Evolutionary conservation across 2,329 filamentous ascomycete genomes (phyloP), one percentile per base, ranked within the genome.

Genomic region (Alternaria metachromatica): DNA sequence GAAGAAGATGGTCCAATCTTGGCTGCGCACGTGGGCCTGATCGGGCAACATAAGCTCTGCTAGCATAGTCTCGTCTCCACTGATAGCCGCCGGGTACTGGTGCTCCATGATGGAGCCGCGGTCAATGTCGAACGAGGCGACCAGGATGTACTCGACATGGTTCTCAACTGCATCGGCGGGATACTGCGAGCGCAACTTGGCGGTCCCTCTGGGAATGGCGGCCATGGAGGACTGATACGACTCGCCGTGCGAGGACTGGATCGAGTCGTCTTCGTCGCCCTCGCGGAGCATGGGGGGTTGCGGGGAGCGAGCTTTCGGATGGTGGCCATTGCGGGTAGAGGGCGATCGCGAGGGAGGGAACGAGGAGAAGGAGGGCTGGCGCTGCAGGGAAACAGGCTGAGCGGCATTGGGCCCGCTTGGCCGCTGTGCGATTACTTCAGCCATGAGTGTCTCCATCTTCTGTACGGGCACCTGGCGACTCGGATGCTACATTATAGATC

Each of bases 1-100:
- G 78, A 99, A 99, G 84, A 99, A 99, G 59, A 98, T 97, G 45
- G 96, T 99, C 96, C 96, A 99, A 80, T 99, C 96, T 81, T 98
- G 94, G 76, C 92, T 95, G 43, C 96, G 89, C 65, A 96, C 89
- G 82, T 99, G 96, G 21, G 95, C 94, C 81, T 98, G 95, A 80
- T 99, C 96, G 0, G 96, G 96, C 78, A 99, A 84, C 96, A 99
- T 99, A 75, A 99, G 88, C 84, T 99, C 96, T 7, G 96, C 96
- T 76, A 99, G 83, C 94, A 98, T 98, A 75, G 97, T 92, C 83
- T 99, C 96, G 78, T 99, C 95, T 30, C 96, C 95, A 55, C 94
- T 97, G 66, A 99, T 98, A 55, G 95, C 90, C 45, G 93, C 90
- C 0, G 96, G 96, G 77, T 95, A 99, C 78, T 99, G 96, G 78